Evolutionary conservation across 1,284 basidiomycete species (phyloP), one percentile per base, ranked within the genome.

Genomic region (Cerrena zonata): DNA sequence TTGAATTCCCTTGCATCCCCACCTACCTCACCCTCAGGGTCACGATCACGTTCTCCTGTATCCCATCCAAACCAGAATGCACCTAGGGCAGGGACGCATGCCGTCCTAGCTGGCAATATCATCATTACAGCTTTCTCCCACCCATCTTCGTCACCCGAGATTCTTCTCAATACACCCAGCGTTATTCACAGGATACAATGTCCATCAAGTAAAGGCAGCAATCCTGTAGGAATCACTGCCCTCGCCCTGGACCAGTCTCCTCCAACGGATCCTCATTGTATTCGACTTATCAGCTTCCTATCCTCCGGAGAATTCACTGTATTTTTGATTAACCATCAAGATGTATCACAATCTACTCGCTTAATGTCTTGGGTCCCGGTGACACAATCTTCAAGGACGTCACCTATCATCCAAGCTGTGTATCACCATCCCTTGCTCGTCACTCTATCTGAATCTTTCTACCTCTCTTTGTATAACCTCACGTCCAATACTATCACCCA

Each of bases 341-440:
- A 68, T 22, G 73, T 72, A 19, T 65, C 71, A 22, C 57, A 66
- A 12, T 73, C 78, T 1, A 58, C 66, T 4, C 69, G 72, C 18
- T 71, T 72, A 47, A 62, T 78, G 45, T 69, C 74, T 3, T 81
- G 83, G 61, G 60, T 73, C 38, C 80, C 82, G 13, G 59, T 65
- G 5, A 64, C 67, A 38, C 61, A 64, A 45, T 68, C 55, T 25
- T 47, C 67, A 3, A 71, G 78, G 41, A 71, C 67, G 4, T 62
- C 73, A 12, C 74, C 74, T 11, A 74, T 86, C 53, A 72, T 77
- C 42, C 80, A 83, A 46, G 84, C 83, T 11, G 86, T 75, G 15
- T 91, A 87, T 59, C 80, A 89, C 56, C 85, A 89, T 51, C 88
- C 86, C 0, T 67, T 91, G 3, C 79, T 91, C 45, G 73, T 86